These are phyloP conservation scores for Fusarium lyarnte DNA, from an alignment of 2,329 filamentous ascomycete species.

Conservation along the genomic window DNA sequence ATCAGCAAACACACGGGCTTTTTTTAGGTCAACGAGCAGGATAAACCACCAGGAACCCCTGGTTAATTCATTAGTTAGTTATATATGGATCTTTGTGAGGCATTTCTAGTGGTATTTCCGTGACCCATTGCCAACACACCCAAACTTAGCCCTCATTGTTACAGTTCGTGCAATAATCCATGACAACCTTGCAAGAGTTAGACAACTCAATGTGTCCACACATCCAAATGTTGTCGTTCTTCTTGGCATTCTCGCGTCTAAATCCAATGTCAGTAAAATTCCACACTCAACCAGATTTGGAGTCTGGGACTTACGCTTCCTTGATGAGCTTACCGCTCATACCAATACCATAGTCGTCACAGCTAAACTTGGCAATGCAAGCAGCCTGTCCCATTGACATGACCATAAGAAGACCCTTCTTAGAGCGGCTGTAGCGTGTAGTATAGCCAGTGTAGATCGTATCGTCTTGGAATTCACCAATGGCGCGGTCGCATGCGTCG, in stretches of 20 bases:
- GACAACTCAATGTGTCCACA: constrained; percentile 19
- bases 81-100: too few relatives aligned
- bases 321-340: constrained; percentile 18
- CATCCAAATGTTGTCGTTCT: constrained; percentile 4
- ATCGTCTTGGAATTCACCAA: not conserved
- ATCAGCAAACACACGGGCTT: too few relatives aligned
- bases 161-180: constrained; percentile 20
- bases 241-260: constrained; percentile 7
- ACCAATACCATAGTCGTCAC: constrained; percentile 27
- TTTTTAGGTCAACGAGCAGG: too few relatives aligned
- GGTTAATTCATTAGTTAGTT: too few relatives aligned
- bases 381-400: not conserved
- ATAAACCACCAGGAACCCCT: too few relatives aligned
- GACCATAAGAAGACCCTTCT: constrained; percentile 1
- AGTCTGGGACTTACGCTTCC: constrained; percentile 1
- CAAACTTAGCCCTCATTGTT: not conserved
- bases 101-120: too few relatives aligned
- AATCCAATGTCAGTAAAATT: not conserved
- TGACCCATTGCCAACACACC: fast-evolving
- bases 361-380: constrained; percentile 24
- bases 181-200: constrained; percentile 14
- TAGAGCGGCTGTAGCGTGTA: constrained; percentile 4
- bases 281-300: fast-evolving
- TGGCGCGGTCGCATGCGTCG: constrained; percentile 12
- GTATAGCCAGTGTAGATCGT: constrained; percentile 11